phyloP scores from a whole-genome alignment of 768 basidiomycete genomes.

The Coprinopsis cinerea region DNA sequence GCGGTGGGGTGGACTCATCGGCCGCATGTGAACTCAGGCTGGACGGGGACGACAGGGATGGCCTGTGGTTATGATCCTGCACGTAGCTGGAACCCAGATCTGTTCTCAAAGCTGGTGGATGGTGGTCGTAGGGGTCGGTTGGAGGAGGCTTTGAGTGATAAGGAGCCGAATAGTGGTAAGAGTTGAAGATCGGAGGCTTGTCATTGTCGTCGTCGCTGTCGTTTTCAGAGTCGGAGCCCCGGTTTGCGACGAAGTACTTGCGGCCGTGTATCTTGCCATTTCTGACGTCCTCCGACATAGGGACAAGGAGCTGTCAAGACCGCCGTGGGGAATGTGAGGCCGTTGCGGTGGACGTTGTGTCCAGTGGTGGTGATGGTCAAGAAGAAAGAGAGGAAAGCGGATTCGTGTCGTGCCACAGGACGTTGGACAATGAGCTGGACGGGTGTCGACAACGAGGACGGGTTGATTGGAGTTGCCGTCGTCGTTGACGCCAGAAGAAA shows the following conservation, averaged over 20 bases:
- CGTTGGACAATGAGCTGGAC: background rate
- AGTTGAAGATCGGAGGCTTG: slow-evolving; percentile 10
- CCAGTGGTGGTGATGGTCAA: background rate
- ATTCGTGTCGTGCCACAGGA: background rate
- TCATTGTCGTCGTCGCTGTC: slow-evolving; percentile 25
- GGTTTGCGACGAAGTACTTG: slow-evolving; percentile 57
- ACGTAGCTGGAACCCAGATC: slow-evolving; percentile 21
- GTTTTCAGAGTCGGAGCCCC: slow-evolving; percentile 39
- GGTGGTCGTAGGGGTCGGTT: slow-evolving; percentile 15
- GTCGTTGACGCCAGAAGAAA: slow-evolving; percentile 6
- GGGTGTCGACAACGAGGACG: background rate
- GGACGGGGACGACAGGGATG: slow-evolving; percentile 64
- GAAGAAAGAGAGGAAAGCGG: slow-evolving; percentile 3
- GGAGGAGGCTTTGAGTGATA: slow-evolving; percentile 13
- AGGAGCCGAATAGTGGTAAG: slow-evolving; percentile 9
- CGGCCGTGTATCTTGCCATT: slow-evolving; percentile 27
- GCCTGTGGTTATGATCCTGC: slow-evolving; percentile 35
- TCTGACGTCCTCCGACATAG: slow-evolving; percentile 61
- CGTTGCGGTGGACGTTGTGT: background rate
- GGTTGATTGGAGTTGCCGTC: background rate
- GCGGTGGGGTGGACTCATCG: slow-evolving; percentile 67
- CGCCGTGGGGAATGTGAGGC: slow-evolving; percentile 3
- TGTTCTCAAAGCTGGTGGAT: slow-evolving; percentile 23
- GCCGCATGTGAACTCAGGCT: slow-evolving; percentile 56
- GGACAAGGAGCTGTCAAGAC: slow-evolving; percentile 11